Base-by-base conservation (phyloP, 768 basidiomycete species). In the Dacryopinax spathularia region DNA sequence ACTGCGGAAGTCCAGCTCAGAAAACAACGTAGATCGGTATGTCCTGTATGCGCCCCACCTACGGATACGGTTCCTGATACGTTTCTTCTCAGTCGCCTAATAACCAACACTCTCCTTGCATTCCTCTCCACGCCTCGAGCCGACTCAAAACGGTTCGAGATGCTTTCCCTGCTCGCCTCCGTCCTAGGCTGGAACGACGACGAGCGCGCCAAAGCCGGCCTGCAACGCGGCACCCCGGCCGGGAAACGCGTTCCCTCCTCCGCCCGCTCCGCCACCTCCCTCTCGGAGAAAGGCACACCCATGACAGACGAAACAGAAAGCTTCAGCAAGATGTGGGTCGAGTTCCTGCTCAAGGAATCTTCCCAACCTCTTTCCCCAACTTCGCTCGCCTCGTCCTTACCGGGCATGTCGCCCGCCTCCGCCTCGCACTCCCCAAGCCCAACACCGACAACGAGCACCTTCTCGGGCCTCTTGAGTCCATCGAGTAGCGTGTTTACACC, bases 311-410 rank as follows among this genome's bases (percentile, higher is more conserved):
- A 67, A 27, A 56, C 48, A 56, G 75, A 78, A 37, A 95, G 92
- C 0, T 99, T 99, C 77, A 94, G 91, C 36, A 89, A 93, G 56
- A 82, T 97, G 12, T 99, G 93, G 87, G 95, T 99, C 56, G 96
- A 99, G 73, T 99, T 95, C 72, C 81, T 99, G 2, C 85, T 99
- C 66, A 95, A 92, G 25, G 95, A 99, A 77, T 87, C 93, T 0
- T 79, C 81, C 39, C 76, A 77, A 68, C 84, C 76, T 20, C 74
- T 74, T 68, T 72, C 66, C 68, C 69, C 70, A 16, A 33, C 60
- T 16, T 60, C 68, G 3, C 1, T 63, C 27, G 18, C n/a, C 1
- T 25, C 39, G 13, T 29, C 25, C 60, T 20, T 29, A 12, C 59
- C 61, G 13, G 48, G 48, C 3, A 3, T 56, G 13, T 27, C 25